Evolutionary conservation across 202 grass and related monocot genomes (phyloP), one percentile per base, ranked within the genome.

Genomic region (Zizania palustris): DNA sequence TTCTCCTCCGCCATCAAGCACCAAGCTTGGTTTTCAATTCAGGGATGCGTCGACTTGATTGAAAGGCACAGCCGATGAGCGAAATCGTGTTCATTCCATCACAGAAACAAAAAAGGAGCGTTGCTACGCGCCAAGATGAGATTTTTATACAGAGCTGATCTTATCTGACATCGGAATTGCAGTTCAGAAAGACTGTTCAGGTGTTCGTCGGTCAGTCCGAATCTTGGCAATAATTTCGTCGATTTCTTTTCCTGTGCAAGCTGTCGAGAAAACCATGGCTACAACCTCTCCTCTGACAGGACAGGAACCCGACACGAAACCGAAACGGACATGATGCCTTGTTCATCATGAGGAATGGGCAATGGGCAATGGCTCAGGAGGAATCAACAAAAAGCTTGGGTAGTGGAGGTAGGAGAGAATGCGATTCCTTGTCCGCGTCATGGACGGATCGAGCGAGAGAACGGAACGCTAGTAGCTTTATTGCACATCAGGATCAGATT

Each of bases 311-410:
- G 11, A 63, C 1, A 4, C 6, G 20, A 79, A 38, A 40, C 34
- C 7, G 19, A 45, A 37, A 14, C 11, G 11, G 21, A 49, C 16
- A 18, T 4, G 22, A 49, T 67, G 3, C n/a, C 49, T 60, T 50
- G 28, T 6, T 19, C 43, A 19, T 42, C 34, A n/a, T 34, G 63
- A 83, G 38, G 48, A 5, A 16, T 54, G 18, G 48, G 54, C 1
- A 1, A 43, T 7, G 41, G 20, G 20, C 65, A 16, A 72, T 39
- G 34, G 67, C 33, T 78, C 82, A 79, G 74, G 74, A 79, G 67
- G 67, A 72, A 84, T 78, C 74, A 84, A 59, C 60, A 78, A 78
- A 79, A 60, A 39, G 37, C 28, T 21, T 44, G 22, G 33, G 13
- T 22, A 7, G 65, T 7, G 73, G 38, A 19, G 1, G 40, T 42